Conservation (phyloP, 768 basidiomycete genomes). For the Stropharia rugosoannulata region DNA sequence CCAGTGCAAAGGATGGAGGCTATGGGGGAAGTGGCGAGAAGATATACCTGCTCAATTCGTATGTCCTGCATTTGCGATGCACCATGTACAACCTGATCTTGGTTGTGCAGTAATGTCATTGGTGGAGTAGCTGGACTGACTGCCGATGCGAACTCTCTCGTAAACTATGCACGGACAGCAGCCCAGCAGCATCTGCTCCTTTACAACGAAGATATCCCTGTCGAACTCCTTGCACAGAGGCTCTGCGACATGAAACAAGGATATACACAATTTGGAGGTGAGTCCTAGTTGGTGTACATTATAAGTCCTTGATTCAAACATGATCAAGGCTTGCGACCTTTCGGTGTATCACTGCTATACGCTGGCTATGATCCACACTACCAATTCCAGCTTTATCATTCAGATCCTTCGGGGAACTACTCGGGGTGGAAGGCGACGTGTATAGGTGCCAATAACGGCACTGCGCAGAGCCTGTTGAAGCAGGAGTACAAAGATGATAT, state of each 20-base stretch:
- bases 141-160: constrained; percentile 95
- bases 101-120: constrained; percentile 77
- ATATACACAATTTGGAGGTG: constrained; percentile 96
- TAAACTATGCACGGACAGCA: constrained; percentile 89
- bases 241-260: constrained; percentile 98
- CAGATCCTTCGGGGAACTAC: constrained; percentile 98
- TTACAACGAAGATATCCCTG: constrained; percentile 98
- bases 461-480: constrained; percentile 91
- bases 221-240: constrained; percentile 90
- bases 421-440: constrained; percentile 98
- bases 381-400: constrained; percentile 96
- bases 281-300: constrained; percentile 15
- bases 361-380: constrained; percentile 97
- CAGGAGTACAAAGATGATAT: constrained; percentile 99
- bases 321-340: constrained; percentile 83
- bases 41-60: constrained; percentile 94
- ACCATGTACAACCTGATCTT: neutral
- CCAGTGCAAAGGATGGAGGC: constrained; percentile 80
- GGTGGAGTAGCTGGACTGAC: constrained; percentile 95
- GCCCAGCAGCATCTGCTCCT: constrained; percentile 86
- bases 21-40: constrained; percentile 98
- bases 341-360: constrained; percentile 95
- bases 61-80: constrained; percentile 26
- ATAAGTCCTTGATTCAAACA: neutral
- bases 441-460: constrained; percentile 98